Evolutionary conservation across 768 basidiomycete species (phyloP), one percentile per base, ranked within the genome.

Genomic region (Termitomyces sp.): DNA sequence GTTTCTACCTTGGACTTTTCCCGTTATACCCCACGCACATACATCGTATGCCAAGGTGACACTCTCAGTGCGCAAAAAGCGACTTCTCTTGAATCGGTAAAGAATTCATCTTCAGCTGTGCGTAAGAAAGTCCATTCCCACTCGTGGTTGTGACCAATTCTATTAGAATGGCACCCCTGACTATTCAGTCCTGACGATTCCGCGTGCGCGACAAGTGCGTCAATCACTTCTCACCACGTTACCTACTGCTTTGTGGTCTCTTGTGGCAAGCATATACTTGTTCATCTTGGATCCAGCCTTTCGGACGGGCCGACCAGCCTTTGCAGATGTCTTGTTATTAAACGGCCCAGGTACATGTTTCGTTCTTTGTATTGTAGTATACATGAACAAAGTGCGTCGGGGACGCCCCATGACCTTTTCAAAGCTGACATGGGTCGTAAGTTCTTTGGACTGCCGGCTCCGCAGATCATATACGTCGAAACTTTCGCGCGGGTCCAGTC

Each of bases 321-420:
- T 87, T 67, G 83, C 87, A 32, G 94, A 98, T 60, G 76, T 93
- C 33, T 78, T 99, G 53, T 76, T 99, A 55, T 74, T 98, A 33
- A 98, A 98, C 72, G 97, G 97, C 1, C 97, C 97, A 0, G 96
- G 97, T 16, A 98, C 96, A 7, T 96, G 93, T 70, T 85, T 96
- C 38, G 77, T 89, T 6, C 79, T 98, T 7, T 92, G 90, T 60
- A 61, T 83, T 16, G 86, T 90, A 0, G 82, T 86, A 15, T 88
- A 86, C 69, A 59, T 93, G 46, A 89, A 89, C 66, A 86, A 84
- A 73, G 94, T 92, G 70, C 66, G 85, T 76, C 60, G n/a, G 36
- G 33, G 13, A 51, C 24, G 3, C 28, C 20, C 22, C 15, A 51
- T 42, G 22, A 49, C 53, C 39, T 20, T 51, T 60, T 22, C 52